phyloP scores from a whole-genome alignment of 2,329 filamentous ascomycete species.

The Arthrobotrys sinensis region DNA sequence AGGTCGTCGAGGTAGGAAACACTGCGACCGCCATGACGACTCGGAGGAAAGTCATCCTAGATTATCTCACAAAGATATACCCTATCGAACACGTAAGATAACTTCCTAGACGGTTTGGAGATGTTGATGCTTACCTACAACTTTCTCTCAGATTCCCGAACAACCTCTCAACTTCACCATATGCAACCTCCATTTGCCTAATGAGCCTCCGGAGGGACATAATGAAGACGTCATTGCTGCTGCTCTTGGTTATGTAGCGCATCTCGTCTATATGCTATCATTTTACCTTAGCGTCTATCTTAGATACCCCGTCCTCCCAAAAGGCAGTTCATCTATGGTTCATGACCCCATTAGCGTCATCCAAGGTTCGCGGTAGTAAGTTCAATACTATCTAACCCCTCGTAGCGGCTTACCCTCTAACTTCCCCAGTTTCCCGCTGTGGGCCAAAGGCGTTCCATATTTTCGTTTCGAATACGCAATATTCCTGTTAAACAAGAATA shows the following conservation, averaged over 20 bases:
- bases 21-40: constrained; percentile 80
- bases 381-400: not conserved
- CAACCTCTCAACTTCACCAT: constrained; percentile 86
- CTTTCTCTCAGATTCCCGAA: constrained; percentile 68
- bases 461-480: constrained; percentile 97
- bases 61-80: constrained; percentile 84
- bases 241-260: constrained; percentile 83
- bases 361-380: constrained; percentile 62
- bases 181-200: constrained; percentile 82
- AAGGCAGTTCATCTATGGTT: constrained; percentile 81
- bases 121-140: constrained; percentile 4
- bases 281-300: constrained; percentile 85
- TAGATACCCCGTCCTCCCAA: constrained; percentile 82
- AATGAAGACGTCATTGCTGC: constrained; percentile 83
- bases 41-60: constrained; percentile 89
- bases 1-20: constrained; percentile 72
- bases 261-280: constrained; percentile 81
- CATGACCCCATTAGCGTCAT: constrained; percentile 78
- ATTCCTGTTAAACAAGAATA: constrained; percentile 96
- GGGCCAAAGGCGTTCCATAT: constrained; percentile 78
- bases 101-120: not conserved
- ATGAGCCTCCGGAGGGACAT: constrained; percentile 81
- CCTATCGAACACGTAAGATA: constrained; percentile 77
- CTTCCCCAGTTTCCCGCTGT: constrained; percentile 84
- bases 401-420: constrained; percentile 62